Percentiles rank a stretch among this genome's conserved stretches.
These are phyloP conservation scores for Nepenthes mirabilis DNA, from an alignment of 148 eudicot species.

Conservation along the genomic window DNA sequence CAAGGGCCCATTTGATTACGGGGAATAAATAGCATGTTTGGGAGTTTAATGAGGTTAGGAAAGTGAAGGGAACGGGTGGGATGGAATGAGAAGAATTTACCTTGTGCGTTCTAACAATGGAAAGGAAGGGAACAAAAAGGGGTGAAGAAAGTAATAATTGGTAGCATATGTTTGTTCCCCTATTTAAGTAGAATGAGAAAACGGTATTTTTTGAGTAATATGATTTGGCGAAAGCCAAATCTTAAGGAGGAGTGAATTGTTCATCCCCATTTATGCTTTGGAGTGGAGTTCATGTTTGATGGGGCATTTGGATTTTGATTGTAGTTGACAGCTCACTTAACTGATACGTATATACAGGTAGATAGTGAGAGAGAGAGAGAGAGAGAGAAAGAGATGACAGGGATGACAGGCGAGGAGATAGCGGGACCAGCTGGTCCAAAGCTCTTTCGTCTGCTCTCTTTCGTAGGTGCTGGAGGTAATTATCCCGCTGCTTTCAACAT, in stretches of 20 bases:
- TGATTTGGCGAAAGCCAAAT: no score
- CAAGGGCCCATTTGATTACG: not conserved
- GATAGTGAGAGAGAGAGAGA: conserved; percentile 6
- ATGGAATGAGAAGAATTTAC: no score
- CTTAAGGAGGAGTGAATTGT: no score
- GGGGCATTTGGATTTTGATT: not conserved
- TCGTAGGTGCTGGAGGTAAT: conserved; percentile 49
- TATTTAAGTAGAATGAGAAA: no score
- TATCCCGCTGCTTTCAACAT: not conserved
- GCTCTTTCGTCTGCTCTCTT: conserved; percentile 32
- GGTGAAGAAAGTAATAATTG: no score
- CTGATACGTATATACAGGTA: not conserved
- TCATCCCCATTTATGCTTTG: not conserved
- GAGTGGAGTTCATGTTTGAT: not conserved
- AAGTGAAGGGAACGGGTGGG: no score
- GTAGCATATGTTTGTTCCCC: no score
- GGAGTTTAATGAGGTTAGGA: no score
- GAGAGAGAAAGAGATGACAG: conserved; percentile 6
- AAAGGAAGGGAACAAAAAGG: no score
- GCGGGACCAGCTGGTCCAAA: conserved; percentile 37
- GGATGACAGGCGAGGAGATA: conserved; percentile 19
- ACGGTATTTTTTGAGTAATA: no score
- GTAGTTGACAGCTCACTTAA: not conserved
- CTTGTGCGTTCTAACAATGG: no score
- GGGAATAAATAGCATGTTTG: not conserved